These are phyloP conservation scores for Purpureocillium takamizusanense DNA, from an alignment of 2,329 filamentous ascomycete genomes.

Conservation along the genomic window DNA sequence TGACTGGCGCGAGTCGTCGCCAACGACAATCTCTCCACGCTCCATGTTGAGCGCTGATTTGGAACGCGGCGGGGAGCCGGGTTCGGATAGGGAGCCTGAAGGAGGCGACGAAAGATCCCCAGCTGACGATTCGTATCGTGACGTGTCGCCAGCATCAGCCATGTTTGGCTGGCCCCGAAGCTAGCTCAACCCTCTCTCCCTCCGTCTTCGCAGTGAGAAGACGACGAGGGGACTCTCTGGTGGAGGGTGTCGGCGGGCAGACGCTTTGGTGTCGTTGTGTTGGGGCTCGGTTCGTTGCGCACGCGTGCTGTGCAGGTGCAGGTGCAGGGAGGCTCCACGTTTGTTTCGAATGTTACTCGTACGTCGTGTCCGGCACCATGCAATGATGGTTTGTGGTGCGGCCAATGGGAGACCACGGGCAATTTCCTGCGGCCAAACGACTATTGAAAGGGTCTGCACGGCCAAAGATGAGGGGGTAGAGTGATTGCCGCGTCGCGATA, in stretches of 20 bases:
- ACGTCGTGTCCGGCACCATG: background rate
- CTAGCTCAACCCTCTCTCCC: too few relatives aligned
- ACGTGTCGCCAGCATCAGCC: conserved; percentile 20
- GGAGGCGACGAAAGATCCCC: conserved; percentile 43
- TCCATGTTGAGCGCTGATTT: conserved; percentile 27
- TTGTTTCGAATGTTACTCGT: background rate
- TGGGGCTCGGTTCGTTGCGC: too few relatives aligned
- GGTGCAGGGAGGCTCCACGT: too few relatives aligned
- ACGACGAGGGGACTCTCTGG: background rate
- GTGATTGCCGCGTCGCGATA: too few relatives aligned
- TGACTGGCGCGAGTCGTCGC: conserved; percentile 23
- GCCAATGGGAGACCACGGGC: too few relatives aligned
- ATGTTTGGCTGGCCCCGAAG: conserved; percentile 10
- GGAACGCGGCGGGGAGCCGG: conserved; percentile 34
- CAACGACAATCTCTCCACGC: conserved; percentile 35
- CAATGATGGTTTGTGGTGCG: background rate
- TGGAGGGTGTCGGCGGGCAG: too few relatives aligned
- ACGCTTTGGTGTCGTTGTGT: too few relatives aligned
- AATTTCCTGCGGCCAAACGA: too few relatives aligned
- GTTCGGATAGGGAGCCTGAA: conserved; percentile 39
- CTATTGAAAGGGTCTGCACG: too few relatives aligned
- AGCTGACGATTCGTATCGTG: conserved; percentile 37
- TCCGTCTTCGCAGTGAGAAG: background rate
- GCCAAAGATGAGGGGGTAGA: too few relatives aligned
- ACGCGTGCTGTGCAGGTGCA: too few relatives aligned